These are phyloP conservation scores for Cytospora mali DNA, from an alignment of 2,329 filamentous ascomycete genomes.

Conservation along the genomic window DNA sequence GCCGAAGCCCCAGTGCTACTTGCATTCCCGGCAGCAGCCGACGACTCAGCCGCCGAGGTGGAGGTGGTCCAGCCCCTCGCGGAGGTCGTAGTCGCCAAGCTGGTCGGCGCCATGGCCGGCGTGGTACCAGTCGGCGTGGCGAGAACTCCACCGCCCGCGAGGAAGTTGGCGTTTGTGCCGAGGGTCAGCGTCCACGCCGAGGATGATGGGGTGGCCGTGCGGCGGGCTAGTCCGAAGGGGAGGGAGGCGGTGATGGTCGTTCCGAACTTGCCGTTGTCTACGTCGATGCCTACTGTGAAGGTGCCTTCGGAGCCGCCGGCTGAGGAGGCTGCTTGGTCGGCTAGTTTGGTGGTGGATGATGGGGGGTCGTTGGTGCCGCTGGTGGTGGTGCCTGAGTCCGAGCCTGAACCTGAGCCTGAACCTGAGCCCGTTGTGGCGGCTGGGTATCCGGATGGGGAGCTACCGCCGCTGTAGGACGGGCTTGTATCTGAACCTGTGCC, in stretches of 20 bases:
- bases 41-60: neutral
- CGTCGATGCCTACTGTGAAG: slow-evolving; percentile 18
- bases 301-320: neutral
- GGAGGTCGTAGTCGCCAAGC: neutral
- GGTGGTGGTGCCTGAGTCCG: neutral
- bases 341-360: neutral
- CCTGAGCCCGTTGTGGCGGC: neutral
- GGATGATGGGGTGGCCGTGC: slow-evolving; percentile 10
- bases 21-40: neutral
- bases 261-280: slow-evolving; percentile 24
- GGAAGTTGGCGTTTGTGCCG: neutral
- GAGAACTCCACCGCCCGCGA: neutral
- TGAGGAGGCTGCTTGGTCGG: neutral
- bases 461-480: neutral
- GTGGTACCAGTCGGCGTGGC: neutral
- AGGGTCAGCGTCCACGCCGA: slow-evolving; percentile 20
- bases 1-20: neutral
- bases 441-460: neutral
- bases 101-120: neutral
- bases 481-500: neutral
- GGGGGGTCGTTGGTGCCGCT: neutral
- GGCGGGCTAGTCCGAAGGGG: slow-evolving; percentile 10
- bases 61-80: too few species aligned
- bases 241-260: slow-evolving; percentile 25
- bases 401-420: neutral